phyloP scores from a whole-genome alignment of 345 rosid genomes.

The Eucalyptus lansdowneana region DNA sequence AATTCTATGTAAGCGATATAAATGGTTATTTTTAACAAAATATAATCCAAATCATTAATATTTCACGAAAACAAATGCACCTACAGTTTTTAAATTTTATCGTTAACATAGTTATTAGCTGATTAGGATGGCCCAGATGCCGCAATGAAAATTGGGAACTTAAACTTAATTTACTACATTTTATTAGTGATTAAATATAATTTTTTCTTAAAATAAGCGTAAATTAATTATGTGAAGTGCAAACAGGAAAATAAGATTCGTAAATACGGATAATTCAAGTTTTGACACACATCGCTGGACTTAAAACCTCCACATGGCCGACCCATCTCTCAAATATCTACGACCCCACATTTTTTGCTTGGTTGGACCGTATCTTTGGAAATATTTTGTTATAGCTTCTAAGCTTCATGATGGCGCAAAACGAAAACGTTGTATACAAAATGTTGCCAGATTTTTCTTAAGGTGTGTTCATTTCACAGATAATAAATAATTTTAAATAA shows the following conservation, averaged over 20 bases:
- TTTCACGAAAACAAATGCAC: neutral
- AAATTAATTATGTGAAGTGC: neutral
- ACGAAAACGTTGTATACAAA: neutral
- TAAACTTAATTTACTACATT: neutral
- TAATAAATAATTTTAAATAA: fast-evolving
- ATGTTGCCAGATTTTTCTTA: neutral
- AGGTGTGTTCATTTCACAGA: fast-evolving
- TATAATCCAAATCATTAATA: neutral
- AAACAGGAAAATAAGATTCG: neutral
- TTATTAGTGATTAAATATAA: neutral
- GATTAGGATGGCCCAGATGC: neutral
- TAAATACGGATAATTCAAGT: neutral
- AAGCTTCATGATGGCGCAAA: neutral
- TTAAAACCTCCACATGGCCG: neutral
- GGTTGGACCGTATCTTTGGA: neutral
- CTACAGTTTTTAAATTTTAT: neutral
- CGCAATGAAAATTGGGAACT: neutral
- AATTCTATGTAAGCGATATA: neutral
- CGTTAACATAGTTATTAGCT: neutral
- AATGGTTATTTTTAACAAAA: neutral
- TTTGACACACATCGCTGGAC: neutral
- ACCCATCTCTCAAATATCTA: neutral
- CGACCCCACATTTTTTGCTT: neutral
- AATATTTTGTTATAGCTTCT: neutral
- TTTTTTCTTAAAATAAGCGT: neutral